Conservation (phyloP, 495 filamentous ascomycete genomes). For the Aspergillus haitiensis region DNA sequence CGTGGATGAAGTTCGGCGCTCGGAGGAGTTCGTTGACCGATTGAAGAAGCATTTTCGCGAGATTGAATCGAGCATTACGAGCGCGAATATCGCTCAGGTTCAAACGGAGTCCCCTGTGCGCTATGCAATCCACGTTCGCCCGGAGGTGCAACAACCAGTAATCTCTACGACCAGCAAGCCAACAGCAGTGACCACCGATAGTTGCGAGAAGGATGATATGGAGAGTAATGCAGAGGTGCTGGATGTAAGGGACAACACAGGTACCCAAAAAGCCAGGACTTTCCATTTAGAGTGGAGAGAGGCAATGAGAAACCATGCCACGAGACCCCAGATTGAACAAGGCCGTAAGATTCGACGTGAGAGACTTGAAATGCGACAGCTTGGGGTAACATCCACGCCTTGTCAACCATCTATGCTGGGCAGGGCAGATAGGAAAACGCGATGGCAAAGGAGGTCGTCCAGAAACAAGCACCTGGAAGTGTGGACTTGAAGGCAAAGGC, state of each 20-base stretch:
- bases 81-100: no score
- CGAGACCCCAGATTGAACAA: neutral
- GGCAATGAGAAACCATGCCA: neutral
- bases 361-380: constrained; percentile 1
- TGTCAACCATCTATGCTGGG: neutral
- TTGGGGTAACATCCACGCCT: neutral
- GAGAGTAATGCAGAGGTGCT: neutral
- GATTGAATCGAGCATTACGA: neutral
- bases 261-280: neutral
- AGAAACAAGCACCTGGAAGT: neutral
- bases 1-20: neutral
- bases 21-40: neutral
- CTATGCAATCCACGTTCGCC: no score
- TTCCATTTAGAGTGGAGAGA: neutral
- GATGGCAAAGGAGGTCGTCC: neutral
- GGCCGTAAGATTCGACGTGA: constrained; percentile 3
- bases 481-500: neutral
- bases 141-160: no score
- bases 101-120: no score
- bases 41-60: neutral
- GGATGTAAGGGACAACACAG: neutral
- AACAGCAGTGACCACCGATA: no score
- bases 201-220: no score
- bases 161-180: no score
- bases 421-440: neutral